Evolutionary conservation across 495 filamentous ascomycete genomes (phyloP).

Genomic region (Gamarada debralockiae): DNA sequence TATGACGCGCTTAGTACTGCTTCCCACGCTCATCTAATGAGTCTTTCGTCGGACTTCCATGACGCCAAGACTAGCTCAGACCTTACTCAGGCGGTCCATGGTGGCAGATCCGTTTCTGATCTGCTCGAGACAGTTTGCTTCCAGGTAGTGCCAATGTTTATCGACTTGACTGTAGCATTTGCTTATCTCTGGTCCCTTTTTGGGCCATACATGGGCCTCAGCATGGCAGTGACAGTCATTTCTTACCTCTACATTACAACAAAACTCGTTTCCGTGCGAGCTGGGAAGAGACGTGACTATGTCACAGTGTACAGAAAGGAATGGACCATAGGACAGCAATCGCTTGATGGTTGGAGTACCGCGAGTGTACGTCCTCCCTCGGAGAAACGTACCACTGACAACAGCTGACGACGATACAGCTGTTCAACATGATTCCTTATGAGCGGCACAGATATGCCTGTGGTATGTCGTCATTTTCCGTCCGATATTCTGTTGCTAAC

Average conservation of each 20-base stretch:
- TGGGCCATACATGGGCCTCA: slow-evolving; percentile 70
- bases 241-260: slow-evolving; percentile 61
- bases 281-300: slow-evolving; percentile 36
- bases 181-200: slow-evolving; percentile 66
- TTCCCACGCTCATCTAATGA: slow-evolving; percentile 73
- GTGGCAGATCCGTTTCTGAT: slow-evolving; percentile 58
- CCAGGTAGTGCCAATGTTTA: slow-evolving; percentile 62
- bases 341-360: slow-evolving; percentile 23
- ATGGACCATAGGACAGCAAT: slow-evolving; percentile 24
- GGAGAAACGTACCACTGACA: background rate
- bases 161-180: slow-evolving; percentile 67
- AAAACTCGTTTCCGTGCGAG: slow-evolving; percentile 40
- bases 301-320: slow-evolving; percentile 20
- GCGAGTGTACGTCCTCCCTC: slow-evolving; percentile 19
- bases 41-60: slow-evolving; percentile 76
- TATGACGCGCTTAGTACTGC: slow-evolving; percentile 56
- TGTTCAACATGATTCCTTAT: slow-evolving; percentile 62
- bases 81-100: slow-evolving; percentile 61
- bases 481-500: slow-evolving; percentile 3
- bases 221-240: slow-evolving; percentile 56
- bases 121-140: slow-evolving; percentile 67
- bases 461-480: slow-evolving; percentile 22
- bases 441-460: slow-evolving; percentile 57
- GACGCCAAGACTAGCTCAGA: slow-evolving; percentile 70
- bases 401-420: slow-evolving; percentile 7